phyloP scores from a whole-genome alignment of 768 basidiomycete genomes.

The Boletus barrowsii region DNA sequence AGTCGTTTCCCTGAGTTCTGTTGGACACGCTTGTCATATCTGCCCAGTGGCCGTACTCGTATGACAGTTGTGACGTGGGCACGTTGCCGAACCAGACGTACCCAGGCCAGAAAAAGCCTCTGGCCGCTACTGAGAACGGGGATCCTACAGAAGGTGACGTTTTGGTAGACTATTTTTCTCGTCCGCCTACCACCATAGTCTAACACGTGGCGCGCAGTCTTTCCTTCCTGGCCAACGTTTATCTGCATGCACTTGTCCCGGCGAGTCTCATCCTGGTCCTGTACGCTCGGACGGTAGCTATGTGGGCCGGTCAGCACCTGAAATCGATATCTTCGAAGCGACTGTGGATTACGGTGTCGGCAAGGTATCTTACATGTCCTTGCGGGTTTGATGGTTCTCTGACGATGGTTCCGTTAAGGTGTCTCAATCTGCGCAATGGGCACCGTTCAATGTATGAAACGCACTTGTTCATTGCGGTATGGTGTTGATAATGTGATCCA shows the following conservation, averaged over 20 bases:
- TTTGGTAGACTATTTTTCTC: conserved; percentile 18
- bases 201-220: conserved; percentile 25
- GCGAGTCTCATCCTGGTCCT: conserved; percentile 60
- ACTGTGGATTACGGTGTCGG: conserved; percentile 28
- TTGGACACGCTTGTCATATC: background rate
- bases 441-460: conserved; percentile 32
- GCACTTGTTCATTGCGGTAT: background rate
- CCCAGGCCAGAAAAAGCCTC: conserved; percentile 42
- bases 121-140: conserved; percentile 39
- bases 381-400: conserved; percentile 3
- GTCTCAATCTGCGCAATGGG: conserved; percentile 53
- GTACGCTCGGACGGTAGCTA: conserved; percentile 45
- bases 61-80: conserved; percentile 70
- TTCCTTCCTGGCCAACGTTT: conserved; percentile 57
- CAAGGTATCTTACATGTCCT: conserved; percentile 30
- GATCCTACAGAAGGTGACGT: conserved; percentile 32
- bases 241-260: conserved; percentile 55
- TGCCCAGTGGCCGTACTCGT: conserved; percentile 49
- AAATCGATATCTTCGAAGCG: conserved; percentile 61
- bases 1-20: conserved; percentile 21
- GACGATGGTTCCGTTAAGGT: conserved; percentile 32
- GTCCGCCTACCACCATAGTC: background rate
- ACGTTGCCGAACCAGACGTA: conserved; percentile 73
- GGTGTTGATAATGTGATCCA: conserved; percentile 10
- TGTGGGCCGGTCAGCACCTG: conserved; percentile 54